Conservation (phyloP, 2,329 filamentous ascomycete genomes). For the Fusarium siculi region DNA sequence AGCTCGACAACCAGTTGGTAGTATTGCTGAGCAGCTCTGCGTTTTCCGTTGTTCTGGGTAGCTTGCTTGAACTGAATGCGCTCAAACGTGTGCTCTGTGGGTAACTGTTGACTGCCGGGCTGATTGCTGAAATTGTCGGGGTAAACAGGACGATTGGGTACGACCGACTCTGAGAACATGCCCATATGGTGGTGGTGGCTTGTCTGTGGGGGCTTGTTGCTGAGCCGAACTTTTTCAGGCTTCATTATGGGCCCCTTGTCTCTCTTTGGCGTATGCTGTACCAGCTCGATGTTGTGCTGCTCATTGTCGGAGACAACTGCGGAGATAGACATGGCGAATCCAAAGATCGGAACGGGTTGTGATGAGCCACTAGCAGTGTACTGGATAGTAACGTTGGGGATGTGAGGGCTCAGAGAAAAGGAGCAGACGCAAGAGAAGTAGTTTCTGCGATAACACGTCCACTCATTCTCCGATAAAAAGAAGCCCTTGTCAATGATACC, state of each 20-base stretch:
- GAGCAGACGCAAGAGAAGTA: constrained; percentile 90
- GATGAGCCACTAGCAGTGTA: constrained; percentile 62
- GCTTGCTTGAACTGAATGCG: constrained; percentile 95
- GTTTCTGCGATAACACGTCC: constrained; percentile 93
- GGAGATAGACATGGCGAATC: constrained; percentile 85
- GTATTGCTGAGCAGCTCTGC: constrained; percentile 89
- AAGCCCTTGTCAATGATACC: constrained; percentile 91
- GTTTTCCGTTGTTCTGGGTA: constrained; percentile 92
- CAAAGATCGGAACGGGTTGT: constrained; percentile 72
- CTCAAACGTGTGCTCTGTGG: constrained; percentile 76
- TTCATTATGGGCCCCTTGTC: constrained; percentile 86
- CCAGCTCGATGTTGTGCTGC: constrained; percentile 81
- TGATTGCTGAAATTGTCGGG: constrained; percentile 53
- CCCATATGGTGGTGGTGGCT: constrained; percentile 57
- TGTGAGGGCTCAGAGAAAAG: constrained; percentile 73
- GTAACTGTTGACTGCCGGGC: constrained; percentile 50
- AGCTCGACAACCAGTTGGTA: constrained; percentile 92
- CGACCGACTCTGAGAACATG: constrained; percentile 55
- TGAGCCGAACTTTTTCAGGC: constrained; percentile 75
- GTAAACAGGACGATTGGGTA: constrained; percentile 49
- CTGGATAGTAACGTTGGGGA: constrained; percentile 58
- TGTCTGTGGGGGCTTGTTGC: constrained; percentile 72
- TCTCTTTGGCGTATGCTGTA: constrained; percentile 91
- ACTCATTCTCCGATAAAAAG: constrained; percentile 82
- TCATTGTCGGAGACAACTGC: constrained; percentile 82